Percentiles rank a stretch among this genome's conserved stretches.
These are phyloP conservation scores for Obelidium mucronatum DNA, from an alignment of 192 early-diverging fungal genomes.

Conservation along the genomic window DNA sequence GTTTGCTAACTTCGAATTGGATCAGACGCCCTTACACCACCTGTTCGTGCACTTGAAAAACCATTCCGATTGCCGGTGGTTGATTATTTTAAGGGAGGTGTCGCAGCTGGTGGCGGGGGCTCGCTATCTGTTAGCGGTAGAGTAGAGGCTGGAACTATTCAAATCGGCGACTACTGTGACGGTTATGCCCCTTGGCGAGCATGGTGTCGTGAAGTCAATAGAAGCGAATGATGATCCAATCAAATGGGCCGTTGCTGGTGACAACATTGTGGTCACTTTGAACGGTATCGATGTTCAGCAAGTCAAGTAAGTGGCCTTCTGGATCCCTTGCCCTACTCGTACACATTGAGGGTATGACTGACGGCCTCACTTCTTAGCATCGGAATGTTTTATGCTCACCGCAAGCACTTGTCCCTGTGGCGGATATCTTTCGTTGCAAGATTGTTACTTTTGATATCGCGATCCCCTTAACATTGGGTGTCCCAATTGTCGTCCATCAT, in stretches of 20 bases:
- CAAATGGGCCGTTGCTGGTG: slow-evolving; percentile 95
- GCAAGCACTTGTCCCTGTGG: slow-evolving; percentile 73
- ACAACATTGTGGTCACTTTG: slow-evolving; percentile 82
- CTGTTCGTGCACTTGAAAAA: slow-evolving; percentile 76
- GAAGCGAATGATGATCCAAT: slow-evolving; percentile 73
- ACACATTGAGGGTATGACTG: not conserved
- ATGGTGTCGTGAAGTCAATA: slow-evolving; percentile 80
- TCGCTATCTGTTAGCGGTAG: slow-evolving; percentile 82
- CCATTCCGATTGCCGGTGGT: slow-evolving; percentile 86
- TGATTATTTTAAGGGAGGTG: slow-evolving; percentile 91
- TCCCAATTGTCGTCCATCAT: slow-evolving; percentile 85
- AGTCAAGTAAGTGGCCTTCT: too few relatives aligned
- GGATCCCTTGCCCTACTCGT: slow-evolving; percentile 26
- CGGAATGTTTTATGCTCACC: slow-evolving; percentile 87
- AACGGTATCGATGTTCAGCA: slow-evolving; percentile 75
- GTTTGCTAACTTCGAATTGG: not conserved
- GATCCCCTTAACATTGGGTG: slow-evolving; percentile 92
- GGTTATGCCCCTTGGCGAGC: slow-evolving; percentile 82
- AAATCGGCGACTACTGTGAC: slow-evolving; percentile 84
- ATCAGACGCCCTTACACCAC: slow-evolving; percentile 77
- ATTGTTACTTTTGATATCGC: slow-evolving; percentile 94
- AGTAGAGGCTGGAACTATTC: slow-evolving; percentile 87
- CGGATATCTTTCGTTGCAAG: slow-evolving; percentile 79
- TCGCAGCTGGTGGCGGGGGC: slow-evolving; percentile 63
- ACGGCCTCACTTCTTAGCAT: too few relatives aligned